Base-by-base conservation (phyloP, 176 grass and related monocot genomes). In the Raddia guianensis region DNA sequence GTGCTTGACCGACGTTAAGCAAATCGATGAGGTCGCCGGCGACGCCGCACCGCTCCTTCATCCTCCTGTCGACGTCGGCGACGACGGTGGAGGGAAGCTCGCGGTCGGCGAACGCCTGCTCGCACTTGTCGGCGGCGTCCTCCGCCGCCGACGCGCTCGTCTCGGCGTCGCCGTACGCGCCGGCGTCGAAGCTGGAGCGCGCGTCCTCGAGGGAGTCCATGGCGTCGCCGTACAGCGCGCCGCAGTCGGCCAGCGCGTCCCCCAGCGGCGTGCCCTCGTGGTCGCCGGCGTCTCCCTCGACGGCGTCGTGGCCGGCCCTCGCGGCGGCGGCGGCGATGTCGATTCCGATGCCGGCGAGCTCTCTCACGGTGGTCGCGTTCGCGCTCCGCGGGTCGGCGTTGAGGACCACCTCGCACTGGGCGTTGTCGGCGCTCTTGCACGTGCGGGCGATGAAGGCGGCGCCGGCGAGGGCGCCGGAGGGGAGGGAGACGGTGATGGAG, bases 361-460 rank as follows among this genome's bases (percentile, higher is more conserved):
- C 62, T 2, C 0, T 32, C 48, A 21, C 76, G 9, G 76, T 78
- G 16, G 62, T 67, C 33, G 76, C 76, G 16, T 67, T 67, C 16
- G 12, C 62, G 76, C 63, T 79, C 16, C 76, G 76, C 5, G 9
- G 49, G 49, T 79, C 76, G 48, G 49, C 10, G 49, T 6, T 5
- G 6, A 67, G 76, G 15, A 54, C 61, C 75, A 11, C 49, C 45
- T 15, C 49, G 34, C 76, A 79, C 5, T 55, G 15, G 15, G 62
- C 15, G 76, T 79, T 54, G 33, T 20, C 35, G 16, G 76, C 5
- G 61, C 10, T 66, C 62, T 79, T 43, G 63, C 76, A 79, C 18
- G 76, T 79, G 48, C 16, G 16, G 62, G 62, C 27, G 9, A 78
- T 37, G 76, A 54, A 50, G 16, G 0, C 18, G 76, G 62, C 49